Base-by-base conservation (phyloP, 257 asterid genomes). In the Ocimum tenuiflorum region DNA sequence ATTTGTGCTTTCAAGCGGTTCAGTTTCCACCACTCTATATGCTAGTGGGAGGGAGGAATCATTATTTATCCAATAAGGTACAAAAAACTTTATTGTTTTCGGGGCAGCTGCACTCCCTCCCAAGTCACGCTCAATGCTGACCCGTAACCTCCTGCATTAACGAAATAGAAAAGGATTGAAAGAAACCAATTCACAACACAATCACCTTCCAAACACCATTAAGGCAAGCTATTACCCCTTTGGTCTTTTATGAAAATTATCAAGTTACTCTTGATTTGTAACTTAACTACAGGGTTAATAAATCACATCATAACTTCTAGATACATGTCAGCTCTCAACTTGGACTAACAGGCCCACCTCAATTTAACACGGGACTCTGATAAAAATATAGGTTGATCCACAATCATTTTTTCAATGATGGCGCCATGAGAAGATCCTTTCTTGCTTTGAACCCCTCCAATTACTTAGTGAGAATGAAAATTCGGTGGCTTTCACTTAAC, bases 61-160 rank as follows among this genome's bases (percentile, higher is more conserved):
- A 43, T 94, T 94, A 74, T 75, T 80, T 78, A 94, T 86, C 97
- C 99, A 94, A 74, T 94, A 94, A n/a, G 99, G 99, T 71, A 94
- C 97, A 77, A 88, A 94, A 72, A 94, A 85, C 79, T 96, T 85
- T 55, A 94, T 79, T 76, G 87, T 90, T 83, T 94, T 94, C n/a
- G 95, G 95, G 63, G 97, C 80, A 79, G 97, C 95, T 36, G 88
- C 76, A 58, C 89, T 83, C 68, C 96, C 99, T 38, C 99, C 99
- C 75, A 90, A 74, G 75, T 90, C 94, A 68, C 96, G 95, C 77
- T 94, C 99, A 79, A 94, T 83, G 82, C 99, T 90, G 65, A 94
- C 92, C 23, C 95, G 88, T 68, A 94, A 73, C 81, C 95, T 86
- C 95, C 99, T 91, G 86, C 56, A 75, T 3, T 38, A 8, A 75